These are phyloP conservation scores for Paraphoma chrysanthemicola DNA, from an alignment of 2,329 filamentous ascomycete genomes.

Conservation along the genomic window DNA sequence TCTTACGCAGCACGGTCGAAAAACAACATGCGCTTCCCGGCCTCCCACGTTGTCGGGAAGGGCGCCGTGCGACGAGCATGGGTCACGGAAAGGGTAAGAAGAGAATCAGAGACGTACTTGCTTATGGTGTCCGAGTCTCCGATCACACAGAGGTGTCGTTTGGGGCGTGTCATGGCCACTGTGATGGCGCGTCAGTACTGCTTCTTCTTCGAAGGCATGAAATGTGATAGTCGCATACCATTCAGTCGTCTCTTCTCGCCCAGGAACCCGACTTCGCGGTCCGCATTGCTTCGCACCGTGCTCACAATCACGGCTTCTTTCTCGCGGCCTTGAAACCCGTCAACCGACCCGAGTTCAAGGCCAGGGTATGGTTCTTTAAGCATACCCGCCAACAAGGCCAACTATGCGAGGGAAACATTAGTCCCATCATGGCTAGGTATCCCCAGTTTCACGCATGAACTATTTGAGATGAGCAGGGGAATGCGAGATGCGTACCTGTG, in stretches of 20 bases:
- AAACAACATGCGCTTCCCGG: slow-evolving; percentile 9
- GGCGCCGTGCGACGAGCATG: slow-evolving; percentile 4
- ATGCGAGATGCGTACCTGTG: slow-evolving; percentile 64
- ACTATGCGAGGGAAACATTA: slow-evolving; percentile 54
- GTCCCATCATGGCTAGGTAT: slow-evolving; percentile 1
- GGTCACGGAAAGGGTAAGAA: slow-evolving; percentile 1
- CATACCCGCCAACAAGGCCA: slow-evolving; percentile 75
- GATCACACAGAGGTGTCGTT: slow-evolving; percentile 86
- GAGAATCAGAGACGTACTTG: slow-evolving; percentile 66
- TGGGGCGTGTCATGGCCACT: slow-evolving; percentile 98
- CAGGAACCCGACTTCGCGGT: slow-evolving; percentile 90
- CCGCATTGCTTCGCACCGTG: slow-evolving; percentile 88
- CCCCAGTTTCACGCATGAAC: slow-evolving; percentile 6
- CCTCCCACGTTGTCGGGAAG: slow-evolving; percentile 15
- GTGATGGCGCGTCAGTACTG: slow-evolving; percentile 18
- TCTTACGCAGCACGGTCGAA: slow-evolving; percentile 8
- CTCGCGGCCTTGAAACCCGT: slow-evolving; percentile 96
- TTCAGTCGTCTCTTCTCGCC: slow-evolving; percentile 92
- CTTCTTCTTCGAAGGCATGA: slow-evolving; percentile 10
- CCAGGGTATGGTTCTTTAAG: slow-evolving; percentile 83
- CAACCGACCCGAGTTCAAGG: slow-evolving; percentile 93
- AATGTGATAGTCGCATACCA: slow-evolving; percentile 63
- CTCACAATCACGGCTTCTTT: slow-evolving; percentile 95
- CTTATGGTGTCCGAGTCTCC: slow-evolving; percentile 94
- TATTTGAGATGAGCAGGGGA: slow-evolving; percentile 11